phyloP scores from a whole-genome alignment of 345 rosid genomes.

The Microthlaspi erraticum region DNA sequence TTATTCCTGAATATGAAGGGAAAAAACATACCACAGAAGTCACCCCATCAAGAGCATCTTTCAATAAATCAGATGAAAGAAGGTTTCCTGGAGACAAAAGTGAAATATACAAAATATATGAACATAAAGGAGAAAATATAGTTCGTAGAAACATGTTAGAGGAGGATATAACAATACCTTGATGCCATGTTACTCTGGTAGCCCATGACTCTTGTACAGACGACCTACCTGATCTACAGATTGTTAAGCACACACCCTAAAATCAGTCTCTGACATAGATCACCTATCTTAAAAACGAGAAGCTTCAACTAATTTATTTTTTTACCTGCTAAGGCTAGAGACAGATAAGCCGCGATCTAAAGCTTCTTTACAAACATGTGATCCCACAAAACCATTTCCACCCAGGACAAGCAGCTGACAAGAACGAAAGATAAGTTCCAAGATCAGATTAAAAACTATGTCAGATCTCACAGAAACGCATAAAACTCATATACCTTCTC shows the following conservation, averaged over 20 bases:
- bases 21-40: conserved; percentile 75
- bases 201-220: conserved; percentile 83
- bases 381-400: conserved; percentile 98
- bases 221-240: conserved; percentile 77
- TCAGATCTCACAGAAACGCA: neutral
- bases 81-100: conserved; percentile 64
- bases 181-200: conserved; percentile 73
- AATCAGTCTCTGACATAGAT: conserved; percentile 1
- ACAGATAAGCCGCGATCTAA: conserved; percentile 70
- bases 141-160: neutral
- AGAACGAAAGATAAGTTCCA: conserved; percentile 20
- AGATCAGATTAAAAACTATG: neutral
- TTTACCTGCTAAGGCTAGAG: conserved; percentile 95
- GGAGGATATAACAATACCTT: conserved; percentile 58
- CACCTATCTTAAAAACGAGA: neutral
- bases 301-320: neutral
- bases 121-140: neutral
- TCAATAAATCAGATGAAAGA: conserved; percentile 75
- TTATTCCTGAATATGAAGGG: neutral
- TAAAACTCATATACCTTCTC: conserved; percentile 68
- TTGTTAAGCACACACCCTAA: neutral
- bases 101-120: conserved; percentile 17
- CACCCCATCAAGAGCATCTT: conserved; percentile 82
- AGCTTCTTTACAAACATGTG: conserved; percentile 90
- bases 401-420: conserved; percentile 93